These are phyloP conservation scores for Sequoia sempervirens DNA, from an alignment of 75 land plant genomes.

Conservation along the genomic window DNA sequence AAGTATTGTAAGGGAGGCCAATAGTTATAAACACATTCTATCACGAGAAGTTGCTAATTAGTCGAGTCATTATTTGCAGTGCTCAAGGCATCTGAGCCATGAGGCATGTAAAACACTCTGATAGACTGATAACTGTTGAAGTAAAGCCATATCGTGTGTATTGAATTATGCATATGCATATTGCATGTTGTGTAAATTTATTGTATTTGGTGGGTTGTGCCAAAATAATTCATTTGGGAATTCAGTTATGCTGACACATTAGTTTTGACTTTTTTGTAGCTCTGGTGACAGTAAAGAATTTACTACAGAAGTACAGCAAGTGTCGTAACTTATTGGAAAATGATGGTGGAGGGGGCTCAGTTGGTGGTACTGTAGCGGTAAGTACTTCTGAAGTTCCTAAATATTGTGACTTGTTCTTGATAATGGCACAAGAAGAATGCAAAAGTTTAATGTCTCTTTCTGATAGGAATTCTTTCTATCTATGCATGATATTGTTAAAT, in stretches of 20 bases:
- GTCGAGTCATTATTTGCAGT: too few relatives aligned
- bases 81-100: too few relatives aligned
- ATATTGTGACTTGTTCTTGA: neutral
- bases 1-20: too few relatives aligned
- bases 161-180: neutral
- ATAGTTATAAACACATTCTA: too few relatives aligned
- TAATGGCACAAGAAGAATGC: neutral
- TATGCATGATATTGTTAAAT: neutral
- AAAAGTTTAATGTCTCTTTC: neutral
- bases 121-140: too few relatives aligned
- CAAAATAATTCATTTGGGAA: neutral
- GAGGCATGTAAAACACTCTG: too few relatives aligned
- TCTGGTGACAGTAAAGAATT: conserved; percentile 70
- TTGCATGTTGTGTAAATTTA: neutral
- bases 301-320: conserved; percentile 82
- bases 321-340: conserved; percentile 87
- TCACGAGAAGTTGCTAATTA: too few relatives aligned
- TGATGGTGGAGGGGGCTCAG: conserved; percentile 93
- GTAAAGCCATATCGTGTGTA: too few relatives aligned
- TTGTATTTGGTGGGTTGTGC: neutral
- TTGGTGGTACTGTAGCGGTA: conserved; percentile 77
- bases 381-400: conserved; percentile 4
- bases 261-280: conserved; percentile 34
- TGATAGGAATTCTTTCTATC: neutral
- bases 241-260: conserved; percentile 2